These are phyloP conservation scores for Ilex aquifolium DNA, from an alignment of 257 asterid species.

Conservation along the genomic window DNA sequence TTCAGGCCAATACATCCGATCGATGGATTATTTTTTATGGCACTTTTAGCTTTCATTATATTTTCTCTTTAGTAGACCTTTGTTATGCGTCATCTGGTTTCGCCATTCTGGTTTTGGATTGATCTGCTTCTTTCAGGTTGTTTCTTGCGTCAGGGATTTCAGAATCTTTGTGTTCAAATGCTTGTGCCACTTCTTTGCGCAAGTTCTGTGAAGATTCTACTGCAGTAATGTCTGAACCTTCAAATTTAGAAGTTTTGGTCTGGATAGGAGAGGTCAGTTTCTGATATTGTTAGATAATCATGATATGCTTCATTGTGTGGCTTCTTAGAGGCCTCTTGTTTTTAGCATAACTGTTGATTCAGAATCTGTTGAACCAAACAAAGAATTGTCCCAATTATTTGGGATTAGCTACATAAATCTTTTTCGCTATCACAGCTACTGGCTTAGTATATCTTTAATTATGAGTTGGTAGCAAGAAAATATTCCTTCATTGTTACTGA, in stretches of 20 bases:
- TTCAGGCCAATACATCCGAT: not conserved
- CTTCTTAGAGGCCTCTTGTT: no score
- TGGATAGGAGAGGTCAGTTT: conserved; percentile 87
- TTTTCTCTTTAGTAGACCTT: conserved; percentile 1
- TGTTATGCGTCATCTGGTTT: not conserved
- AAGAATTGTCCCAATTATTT: no score
- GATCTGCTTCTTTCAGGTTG: conserved; percentile 52
- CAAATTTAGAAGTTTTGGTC: conserved; percentile 76
- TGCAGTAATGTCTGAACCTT: conserved; percentile 51
- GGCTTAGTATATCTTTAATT: no score
- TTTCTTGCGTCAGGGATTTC: conserved; percentile 70
- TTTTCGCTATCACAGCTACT: no score
- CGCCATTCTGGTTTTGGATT: conserved; percentile 11
- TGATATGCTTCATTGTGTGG: no score
- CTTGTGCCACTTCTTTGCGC: conserved; percentile 74
- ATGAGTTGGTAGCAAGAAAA: no score
- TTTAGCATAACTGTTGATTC: no score
- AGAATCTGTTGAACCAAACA: no score
- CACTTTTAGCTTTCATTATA: not conserved
- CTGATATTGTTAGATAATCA: not conserved
- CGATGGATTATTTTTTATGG: not conserved
- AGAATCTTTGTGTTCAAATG: conserved; percentile 60
- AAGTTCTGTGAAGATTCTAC: conserved; percentile 80
- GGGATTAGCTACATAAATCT: no score
- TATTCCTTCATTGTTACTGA: no score